Evolutionary conservation across 352 stramenopile species (phyloP), one percentile per base, ranked within the genome.

Genomic region (Globisporangium uncinulatum): DNA sequence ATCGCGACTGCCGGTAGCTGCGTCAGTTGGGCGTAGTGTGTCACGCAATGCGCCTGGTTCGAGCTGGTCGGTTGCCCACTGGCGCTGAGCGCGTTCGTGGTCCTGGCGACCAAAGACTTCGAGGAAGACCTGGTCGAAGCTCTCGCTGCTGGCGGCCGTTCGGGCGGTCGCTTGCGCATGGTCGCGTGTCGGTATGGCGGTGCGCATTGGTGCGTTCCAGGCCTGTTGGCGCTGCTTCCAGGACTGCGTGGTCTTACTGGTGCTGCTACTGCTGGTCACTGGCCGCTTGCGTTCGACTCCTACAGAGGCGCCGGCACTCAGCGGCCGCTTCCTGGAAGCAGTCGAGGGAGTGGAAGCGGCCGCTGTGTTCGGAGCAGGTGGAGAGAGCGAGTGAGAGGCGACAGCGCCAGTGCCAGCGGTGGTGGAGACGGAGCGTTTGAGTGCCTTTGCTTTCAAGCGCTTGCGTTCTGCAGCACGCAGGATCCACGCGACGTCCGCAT

Each of bases 91-190:
- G 47, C 61, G 48, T n/a, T 46, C 54, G 43, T 72, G 62, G 24
- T 74, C 37, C 32, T 69, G 36, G 8, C 66, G 58, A 1, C 63
- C 59, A 44, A 86, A 83, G 9, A 82, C 57, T 24, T 86, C 73
- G 20, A 78, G 62, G 54, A 82, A 86, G 13, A 80, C 75, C 11
- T 69, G 57, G 19, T 83, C 75, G 14, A 86, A 86, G n/a, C 65
- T 69, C 32, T 82, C 69, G 47, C 70, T 69, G 7, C 50, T 29
- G 24, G 24, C 24, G 24, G 24, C 24, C 24, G 24, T 29, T 29
- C 4, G 24, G 24, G 24, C 24, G 24, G 24, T 29, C 24, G 24
- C 24, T 29, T 29, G 24, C 24, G 24, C 24, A n/a, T n/a, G n/a
- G n/a, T n/a, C 4, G 24, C 24, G 24, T 29, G 11, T 17, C 9